A percentile compares a stretch with the other conserved stretches of the same genome.
These are phyloP conservation scores for Rhinocladiella similis DNA, from an alignment of 2,329 filamentous ascomycete genomes.

Conservation along the genomic window DNA sequence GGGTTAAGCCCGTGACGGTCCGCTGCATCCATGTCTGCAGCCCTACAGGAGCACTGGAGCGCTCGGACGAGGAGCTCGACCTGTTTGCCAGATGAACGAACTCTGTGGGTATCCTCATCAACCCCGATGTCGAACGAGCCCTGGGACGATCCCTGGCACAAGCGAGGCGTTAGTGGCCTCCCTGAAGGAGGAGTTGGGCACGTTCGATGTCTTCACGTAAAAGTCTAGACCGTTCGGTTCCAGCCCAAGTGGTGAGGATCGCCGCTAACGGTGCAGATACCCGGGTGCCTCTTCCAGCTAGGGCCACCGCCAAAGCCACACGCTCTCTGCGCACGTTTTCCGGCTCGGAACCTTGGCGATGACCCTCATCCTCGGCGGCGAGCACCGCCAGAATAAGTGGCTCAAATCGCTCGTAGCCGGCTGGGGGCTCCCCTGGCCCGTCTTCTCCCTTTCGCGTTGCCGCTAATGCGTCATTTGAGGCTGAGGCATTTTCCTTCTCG, in stretches of 20 bases:
- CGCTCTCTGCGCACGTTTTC: constrained; percentile 25
- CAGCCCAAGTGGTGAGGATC: constrained; percentile 38
- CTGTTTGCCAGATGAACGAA: too few relatives aligned
- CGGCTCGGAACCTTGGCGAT: constrained; percentile 20
- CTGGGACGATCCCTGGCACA: not conserved
- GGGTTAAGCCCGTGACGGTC: too few relatives aligned
- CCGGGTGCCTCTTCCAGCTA: constrained; percentile 15
- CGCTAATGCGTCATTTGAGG: constrained; percentile 14
- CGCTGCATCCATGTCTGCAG: too few relatives aligned
- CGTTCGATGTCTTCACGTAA: constrained; percentile 26
- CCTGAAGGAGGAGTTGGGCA: constrained; percentile 10
- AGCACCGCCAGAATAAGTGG: constrained; percentile 23
- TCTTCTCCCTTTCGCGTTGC: not conserved
- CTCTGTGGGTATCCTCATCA: not conserved
- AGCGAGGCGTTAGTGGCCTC: not conserved
- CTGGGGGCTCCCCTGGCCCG: not conserved
- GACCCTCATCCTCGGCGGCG: constrained; percentile 1
- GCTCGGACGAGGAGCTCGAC: too few relatives aligned
- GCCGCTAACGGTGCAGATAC: constrained; percentile 16
- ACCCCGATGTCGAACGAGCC: not conserved
- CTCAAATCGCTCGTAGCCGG: constrained; percentile 18
- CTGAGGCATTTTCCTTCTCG: constrained; percentile 20
- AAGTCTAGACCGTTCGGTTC: constrained; percentile 40
- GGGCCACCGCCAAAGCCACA: constrained; percentile 19
- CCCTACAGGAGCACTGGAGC: too few relatives aligned